Evolutionary conservation across 1,284 basidiomycete genomes (phyloP), one percentile per base, ranked within the genome.

Genomic region (Cutaneotrichosporon sp.): DNA sequence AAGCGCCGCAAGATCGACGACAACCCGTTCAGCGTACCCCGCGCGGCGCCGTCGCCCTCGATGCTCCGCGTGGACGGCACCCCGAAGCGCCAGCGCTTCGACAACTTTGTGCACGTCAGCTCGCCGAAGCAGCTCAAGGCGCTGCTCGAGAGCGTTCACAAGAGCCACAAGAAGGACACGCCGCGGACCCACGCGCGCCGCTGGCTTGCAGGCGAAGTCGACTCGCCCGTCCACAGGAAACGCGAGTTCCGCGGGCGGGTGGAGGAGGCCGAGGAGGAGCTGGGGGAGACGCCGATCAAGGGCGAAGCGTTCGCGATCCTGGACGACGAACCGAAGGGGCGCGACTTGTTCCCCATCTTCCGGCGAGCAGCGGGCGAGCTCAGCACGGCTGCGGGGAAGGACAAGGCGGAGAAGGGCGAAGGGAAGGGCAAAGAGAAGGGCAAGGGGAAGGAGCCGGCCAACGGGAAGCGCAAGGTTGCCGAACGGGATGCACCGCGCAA

Each of bases 181-280:
- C 79, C 79, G 1, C 62, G 79, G 13, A 79, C 79, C 1, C 67
- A 68, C 24, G 79, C 79, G n/a, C 59, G 79, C 22, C 77, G 76
- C 59, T 64, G 77, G 10, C 62, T 80, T 13, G 65, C 72, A 11
- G 79, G 79, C 4, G 78, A 80, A 49, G 69, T 78, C 31, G 77
- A 76, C 61, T 77, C 75, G 3, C 79, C 79, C 4, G 60, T 71
- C 20, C 73, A n/a, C 11, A 4, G 45, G 11, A 47, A 47, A 25
- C 45, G 45, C 22, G 45, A 25, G 45, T 46, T 46, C 24, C 45
- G 45, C 10, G 45, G 45, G 13, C 45, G 45, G 9, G 22, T n/a
- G 36, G 36, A 46, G 22, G 45, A 46, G 9, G 64, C 60, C 34
- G 64, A 66, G 3, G 61, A 66, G 22, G 61, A 59, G 36, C 46